Percentiles rank a stretch among this genome's conserved stretches.
phyloP scores from a whole-genome alignment of 1,139 yeast species.

The Diutina ranongensis region DNA sequence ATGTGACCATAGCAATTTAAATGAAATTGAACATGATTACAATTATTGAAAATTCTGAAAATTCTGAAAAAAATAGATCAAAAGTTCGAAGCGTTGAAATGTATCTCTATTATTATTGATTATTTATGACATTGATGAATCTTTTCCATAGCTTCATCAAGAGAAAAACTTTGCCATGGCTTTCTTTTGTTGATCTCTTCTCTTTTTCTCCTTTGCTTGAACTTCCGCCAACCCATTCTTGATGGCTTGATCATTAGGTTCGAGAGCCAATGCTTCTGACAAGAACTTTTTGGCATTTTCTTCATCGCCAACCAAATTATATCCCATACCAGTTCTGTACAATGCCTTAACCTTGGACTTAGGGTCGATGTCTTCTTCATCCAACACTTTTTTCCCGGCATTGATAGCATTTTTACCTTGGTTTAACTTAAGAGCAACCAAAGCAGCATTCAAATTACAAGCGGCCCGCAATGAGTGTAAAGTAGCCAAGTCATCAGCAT shows the following conservation, averaged over 20 bases:
- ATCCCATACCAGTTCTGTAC: conserved; percentile 78
- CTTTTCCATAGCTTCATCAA: conserved; percentile 7
- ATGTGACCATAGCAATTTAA: too few species aligned
- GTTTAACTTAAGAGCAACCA: conserved; percentile 59
- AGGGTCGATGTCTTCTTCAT: conserved; percentile 48
- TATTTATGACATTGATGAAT: neutral
- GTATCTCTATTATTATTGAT: too few species aligned
- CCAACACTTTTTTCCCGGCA: conserved; percentile 59
- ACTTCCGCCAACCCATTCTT: conserved; percentile 55
- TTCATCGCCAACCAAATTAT: conserved; percentile 51
- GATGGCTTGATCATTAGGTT: conserved; percentile 72
- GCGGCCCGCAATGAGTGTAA: conserved; percentile 20
- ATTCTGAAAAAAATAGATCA: too few species aligned
- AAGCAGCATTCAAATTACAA: conserved; percentile 57
- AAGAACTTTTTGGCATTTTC: conserved; percentile 61
- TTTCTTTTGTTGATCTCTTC: conserved; percentile 65
- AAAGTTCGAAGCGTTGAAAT: too few species aligned
- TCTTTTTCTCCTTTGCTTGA: conserved; percentile 36
- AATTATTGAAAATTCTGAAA: neutral
- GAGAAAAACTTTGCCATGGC: conserved; percentile 75
- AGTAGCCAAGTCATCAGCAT: conserved; percentile 29
- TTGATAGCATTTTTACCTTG: conserved; percentile 44
- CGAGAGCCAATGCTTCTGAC: conserved; percentile 49
- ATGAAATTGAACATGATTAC: too few species aligned
- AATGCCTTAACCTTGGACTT: conserved; percentile 72